phyloP scores from a whole-genome alignment of 2,329 filamentous ascomycete genomes.

The Cyphellophora attinorum region DNA sequence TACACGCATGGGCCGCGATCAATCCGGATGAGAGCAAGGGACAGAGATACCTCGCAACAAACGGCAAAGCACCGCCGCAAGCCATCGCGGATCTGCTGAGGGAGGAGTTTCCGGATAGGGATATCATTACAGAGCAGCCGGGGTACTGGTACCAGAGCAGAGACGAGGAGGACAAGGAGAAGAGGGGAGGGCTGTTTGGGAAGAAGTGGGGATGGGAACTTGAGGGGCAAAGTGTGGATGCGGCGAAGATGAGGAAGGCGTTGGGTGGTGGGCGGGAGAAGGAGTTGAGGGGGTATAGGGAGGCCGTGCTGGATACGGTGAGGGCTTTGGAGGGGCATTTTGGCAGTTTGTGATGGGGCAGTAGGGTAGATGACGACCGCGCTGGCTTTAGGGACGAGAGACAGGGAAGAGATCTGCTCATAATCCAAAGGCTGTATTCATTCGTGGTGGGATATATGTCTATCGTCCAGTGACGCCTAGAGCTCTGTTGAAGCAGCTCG shows the following conservation, averaged over 20 bases:
- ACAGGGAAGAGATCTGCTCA: too few relatives aligned
- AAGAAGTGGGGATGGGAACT: too few relatives aligned
- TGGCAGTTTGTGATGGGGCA: too few relatives aligned
- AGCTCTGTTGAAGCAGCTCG: too few relatives aligned
- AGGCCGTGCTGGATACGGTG: background rate
- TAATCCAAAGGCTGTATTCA: too few relatives aligned
- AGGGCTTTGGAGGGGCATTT: constrained; percentile 1
- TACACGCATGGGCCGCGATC: constrained; percentile 17
- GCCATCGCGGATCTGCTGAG: constrained; percentile 17
- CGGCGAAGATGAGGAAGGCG: background rate
- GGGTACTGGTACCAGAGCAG: constrained; percentile 10
- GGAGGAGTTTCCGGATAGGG: constrained; percentile 9
- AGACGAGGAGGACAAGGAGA: background rate
- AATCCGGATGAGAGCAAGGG: constrained; percentile 14
- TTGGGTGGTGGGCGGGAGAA: background rate
- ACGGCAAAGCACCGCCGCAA: constrained; percentile 19
- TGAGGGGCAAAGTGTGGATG: constrained; percentile 1
- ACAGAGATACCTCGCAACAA: constrained; percentile 14
- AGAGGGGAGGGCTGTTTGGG: too few relatives aligned
- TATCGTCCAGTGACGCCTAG: too few relatives aligned
- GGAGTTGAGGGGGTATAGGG: background rate
- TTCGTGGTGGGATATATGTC: too few relatives aligned
- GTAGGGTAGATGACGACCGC: too few relatives aligned
- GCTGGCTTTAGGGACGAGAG: too few relatives aligned
- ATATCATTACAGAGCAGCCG: constrained; percentile 13